phyloP scores from a whole-genome alignment of 371 early-diverging fungal species.

The Cokeromyces recurvatus region DNA sequence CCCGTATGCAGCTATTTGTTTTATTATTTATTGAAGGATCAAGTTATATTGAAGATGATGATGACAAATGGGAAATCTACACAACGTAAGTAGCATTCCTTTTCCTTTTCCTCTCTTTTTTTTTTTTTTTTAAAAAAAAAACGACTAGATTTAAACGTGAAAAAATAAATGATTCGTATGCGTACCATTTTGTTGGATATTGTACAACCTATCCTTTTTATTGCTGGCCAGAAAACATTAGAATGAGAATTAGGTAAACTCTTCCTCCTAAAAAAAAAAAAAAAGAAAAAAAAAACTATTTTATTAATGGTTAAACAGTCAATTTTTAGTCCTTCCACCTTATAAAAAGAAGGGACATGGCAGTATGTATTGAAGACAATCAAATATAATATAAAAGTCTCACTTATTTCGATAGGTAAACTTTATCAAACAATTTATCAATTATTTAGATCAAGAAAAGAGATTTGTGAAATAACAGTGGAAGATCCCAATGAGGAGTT shows the following conservation, averaged over 20 bases:
- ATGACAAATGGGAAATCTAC: slow-evolving; percentile 79
- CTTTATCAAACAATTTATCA: slow-evolving; percentile 67
- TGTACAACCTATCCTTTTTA: slow-evolving; percentile 79
- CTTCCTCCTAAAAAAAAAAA: no score
- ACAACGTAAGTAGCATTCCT: slow-evolving; percentile 52
- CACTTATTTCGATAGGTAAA: no score
- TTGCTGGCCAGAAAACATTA: slow-evolving; percentile 72
- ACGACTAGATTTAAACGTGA: slow-evolving; percentile 35
- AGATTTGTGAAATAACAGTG: slow-evolving; percentile 71
- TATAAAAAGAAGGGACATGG: slow-evolving; percentile 86
- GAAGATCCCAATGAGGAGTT: slow-evolving; percentile 93
- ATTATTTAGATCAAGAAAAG: slow-evolving; percentile 43
- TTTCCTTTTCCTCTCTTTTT: no score
- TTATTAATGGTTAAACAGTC: slow-evolving; percentile 49
- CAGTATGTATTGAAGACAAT: no score
- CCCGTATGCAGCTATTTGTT: slow-evolving; percentile 70
- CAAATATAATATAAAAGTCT: no score
- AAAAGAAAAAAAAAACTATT: not conserved
- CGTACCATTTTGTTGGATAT: slow-evolving; percentile 80
- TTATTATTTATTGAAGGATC: slow-evolving; percentile 90
- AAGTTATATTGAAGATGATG: slow-evolving; percentile 79
- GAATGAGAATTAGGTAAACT: slow-evolving; percentile 77
- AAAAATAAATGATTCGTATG: slow-evolving; percentile 4
- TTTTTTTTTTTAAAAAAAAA: no score
- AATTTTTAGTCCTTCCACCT: slow-evolving; percentile 88